Evolutionary conservation across 495 filamentous ascomycete species (phyloP).

Genomic region (Podospora tetraspora): DNA sequence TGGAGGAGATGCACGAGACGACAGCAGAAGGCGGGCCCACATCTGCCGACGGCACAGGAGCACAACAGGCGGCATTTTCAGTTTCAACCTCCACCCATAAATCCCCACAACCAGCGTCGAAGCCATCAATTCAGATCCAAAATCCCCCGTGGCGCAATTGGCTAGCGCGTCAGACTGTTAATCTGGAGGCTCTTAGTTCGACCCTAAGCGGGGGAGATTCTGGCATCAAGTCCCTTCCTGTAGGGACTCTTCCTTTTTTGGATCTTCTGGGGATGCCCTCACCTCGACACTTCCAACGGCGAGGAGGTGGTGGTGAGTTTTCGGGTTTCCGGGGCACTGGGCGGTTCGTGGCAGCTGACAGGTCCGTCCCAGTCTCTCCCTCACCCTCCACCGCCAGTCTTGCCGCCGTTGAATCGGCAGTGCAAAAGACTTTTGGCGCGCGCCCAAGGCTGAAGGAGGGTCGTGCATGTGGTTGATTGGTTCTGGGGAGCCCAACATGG

Average conservation of each 20-base stretch:
- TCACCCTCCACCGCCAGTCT: no score
- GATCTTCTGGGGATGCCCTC: not conserved
- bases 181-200: constrained; percentile 8
- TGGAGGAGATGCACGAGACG: no score
- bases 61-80: no score
- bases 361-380: no score
- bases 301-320: not conserved
- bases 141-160: constrained; percentile 12
- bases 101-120: not conserved
- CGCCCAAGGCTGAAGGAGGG: not conserved
- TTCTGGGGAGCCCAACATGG: not conserved
- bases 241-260: not conserved
- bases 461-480: not conserved
- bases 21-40: no score
- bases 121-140: not conserved
- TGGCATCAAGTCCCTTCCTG: not conserved
- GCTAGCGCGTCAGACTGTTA: constrained; percentile 12
- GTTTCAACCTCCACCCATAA: no score
- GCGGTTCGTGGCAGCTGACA: no score
- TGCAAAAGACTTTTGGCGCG: not conserved
- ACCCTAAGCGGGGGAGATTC: constrained; percentile 2
- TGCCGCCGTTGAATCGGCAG: not conserved
- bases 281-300: not conserved
- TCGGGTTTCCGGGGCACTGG: no score
- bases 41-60: no score